Evolutionary conservation across 306 rosid genomes (phyloP).

Genomic region (Cucurbita ficifolia): DNA sequence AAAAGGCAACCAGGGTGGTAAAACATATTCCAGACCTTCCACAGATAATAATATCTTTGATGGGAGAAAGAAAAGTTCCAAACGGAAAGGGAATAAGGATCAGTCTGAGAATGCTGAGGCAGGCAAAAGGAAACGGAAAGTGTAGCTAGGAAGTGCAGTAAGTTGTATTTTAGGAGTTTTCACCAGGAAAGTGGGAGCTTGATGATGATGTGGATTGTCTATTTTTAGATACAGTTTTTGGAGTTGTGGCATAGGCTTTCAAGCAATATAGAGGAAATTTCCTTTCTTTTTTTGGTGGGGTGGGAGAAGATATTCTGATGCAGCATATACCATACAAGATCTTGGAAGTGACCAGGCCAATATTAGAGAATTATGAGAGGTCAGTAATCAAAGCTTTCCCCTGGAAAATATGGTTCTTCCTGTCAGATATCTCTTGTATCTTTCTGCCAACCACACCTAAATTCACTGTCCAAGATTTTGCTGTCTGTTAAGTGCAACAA

Average conservation of each 20-base stretch:
- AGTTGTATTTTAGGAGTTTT: not conserved
- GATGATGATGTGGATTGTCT: not conserved
- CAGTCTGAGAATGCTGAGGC: not conserved
- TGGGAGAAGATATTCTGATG: not conserved
- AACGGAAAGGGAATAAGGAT: slow-evolving; percentile 11
- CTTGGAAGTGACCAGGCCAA: not conserved
- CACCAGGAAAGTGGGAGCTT: not conserved
- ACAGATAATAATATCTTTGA: slow-evolving; percentile 19
- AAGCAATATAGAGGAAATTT: not conserved
- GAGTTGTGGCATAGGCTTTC: not conserved
- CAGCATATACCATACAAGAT: not conserved
- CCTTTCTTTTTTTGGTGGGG: not conserved
- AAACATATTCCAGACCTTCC: slow-evolving; percentile 17
- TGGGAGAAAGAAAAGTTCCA: slow-evolving; percentile 17
- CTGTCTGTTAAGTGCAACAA: not conserved
- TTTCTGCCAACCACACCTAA: not conserved
- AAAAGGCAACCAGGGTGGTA: slow-evolving; percentile 17
- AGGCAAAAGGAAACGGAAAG: not conserved
- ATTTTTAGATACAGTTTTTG: not conserved
- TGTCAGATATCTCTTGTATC: not conserved
- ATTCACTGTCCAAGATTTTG: not conserved
- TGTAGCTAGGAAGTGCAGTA: not conserved
- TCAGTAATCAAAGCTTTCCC: not conserved
- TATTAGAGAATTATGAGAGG: not conserved
- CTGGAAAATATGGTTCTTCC: not conserved